Evolutionary conservation across 2,329 filamentous ascomycete genomes (phyloP).

Genomic region (Neonectria hederae): DNA sequence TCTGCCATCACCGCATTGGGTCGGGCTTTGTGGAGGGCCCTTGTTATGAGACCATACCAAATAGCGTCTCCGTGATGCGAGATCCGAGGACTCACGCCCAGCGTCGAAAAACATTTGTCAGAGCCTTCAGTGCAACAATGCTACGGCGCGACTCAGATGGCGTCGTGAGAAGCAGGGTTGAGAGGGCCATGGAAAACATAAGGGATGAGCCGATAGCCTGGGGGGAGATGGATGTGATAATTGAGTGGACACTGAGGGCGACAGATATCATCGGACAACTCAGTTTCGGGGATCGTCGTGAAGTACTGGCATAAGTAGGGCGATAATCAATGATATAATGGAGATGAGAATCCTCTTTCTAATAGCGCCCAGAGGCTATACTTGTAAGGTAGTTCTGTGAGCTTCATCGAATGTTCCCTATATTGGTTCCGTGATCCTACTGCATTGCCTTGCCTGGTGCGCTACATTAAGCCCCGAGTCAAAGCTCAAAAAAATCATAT

Average conservation of each 20-base stretch:
- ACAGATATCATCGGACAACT: slow-evolving; percentile 28
- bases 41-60: slow-evolving; percentile 20
- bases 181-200: slow-evolving; percentile 9
- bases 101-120: slow-evolving; percentile 16
- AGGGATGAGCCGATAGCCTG: background rate
- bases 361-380: background rate
- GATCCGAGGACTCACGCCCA: slow-evolving; percentile 21
- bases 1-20: slow-evolving; percentile 29
- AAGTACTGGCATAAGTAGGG: background rate
- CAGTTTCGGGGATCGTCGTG: slow-evolving; percentile 26
- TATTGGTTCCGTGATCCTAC: too few relatives aligned
- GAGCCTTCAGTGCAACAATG: slow-evolving; percentile 22
- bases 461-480: background rate
- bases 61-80: slow-evolving; percentile 26
- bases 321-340: slow-evolving; percentile 26
- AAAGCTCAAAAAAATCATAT: fast-evolving
- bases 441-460: background rate
- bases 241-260: slow-evolving; percentile 33
- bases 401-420: too few relatives aligned
- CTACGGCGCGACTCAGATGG: slow-evolving; percentile 21
- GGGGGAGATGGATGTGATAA: slow-evolving; percentile 19
- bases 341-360: slow-evolving; percentile 18
- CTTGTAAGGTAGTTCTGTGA: slow-evolving; percentile 9
- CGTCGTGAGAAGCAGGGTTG: slow-evolving; percentile 4
- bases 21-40: slow-evolving; percentile 22